Percentiles rank a stretch among this genome's conserved stretches.
phyloP scores from a whole-genome alignment of 768 basidiomycete genomes.

The Amanita subjunquillea region DNA sequence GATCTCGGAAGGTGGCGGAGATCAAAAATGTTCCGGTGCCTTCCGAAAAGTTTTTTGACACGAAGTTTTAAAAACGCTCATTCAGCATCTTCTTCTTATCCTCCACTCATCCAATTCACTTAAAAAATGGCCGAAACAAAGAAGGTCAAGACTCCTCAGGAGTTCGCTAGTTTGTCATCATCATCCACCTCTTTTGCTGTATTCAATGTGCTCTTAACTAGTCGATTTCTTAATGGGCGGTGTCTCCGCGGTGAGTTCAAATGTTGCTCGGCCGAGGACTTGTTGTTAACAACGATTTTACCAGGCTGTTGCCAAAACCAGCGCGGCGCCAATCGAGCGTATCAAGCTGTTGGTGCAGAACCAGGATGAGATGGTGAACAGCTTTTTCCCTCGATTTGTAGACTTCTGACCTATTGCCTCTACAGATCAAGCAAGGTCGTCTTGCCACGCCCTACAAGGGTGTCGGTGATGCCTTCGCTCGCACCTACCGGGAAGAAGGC shows the following conservation, averaged over 20 bases:
- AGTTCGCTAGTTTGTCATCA: constrained; percentile 64
- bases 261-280: not conserved
- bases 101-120: constrained; percentile 22
- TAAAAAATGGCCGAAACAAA: constrained; percentile 73
- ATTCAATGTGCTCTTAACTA: constrained; percentile 21
- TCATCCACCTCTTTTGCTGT: constrained; percentile 6
- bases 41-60: constrained; percentile 35
- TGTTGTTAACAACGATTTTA: constrained; percentile 14
- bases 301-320: constrained; percentile 97
- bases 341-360: constrained; percentile 98
- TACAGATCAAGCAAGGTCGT: constrained; percentile 98
- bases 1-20: constrained; percentile 24
- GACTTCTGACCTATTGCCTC: constrained; percentile 22
- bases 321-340: constrained; percentile 98
- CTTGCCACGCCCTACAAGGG: constrained; percentile 95
- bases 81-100: constrained; percentile 44
- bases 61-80: constrained; percentile 34
- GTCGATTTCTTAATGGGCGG: constrained; percentile 96
- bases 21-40: constrained; percentile 33
- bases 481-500: constrained; percentile 95
- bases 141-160: constrained; percentile 85
- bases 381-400: not conserved
- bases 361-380: constrained; percentile 93
- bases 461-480: constrained; percentile 79
- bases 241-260: constrained; percentile 73